Base-by-base conservation (phyloP, 345 rosid species). In the Hibiscus syriacus region DNA sequence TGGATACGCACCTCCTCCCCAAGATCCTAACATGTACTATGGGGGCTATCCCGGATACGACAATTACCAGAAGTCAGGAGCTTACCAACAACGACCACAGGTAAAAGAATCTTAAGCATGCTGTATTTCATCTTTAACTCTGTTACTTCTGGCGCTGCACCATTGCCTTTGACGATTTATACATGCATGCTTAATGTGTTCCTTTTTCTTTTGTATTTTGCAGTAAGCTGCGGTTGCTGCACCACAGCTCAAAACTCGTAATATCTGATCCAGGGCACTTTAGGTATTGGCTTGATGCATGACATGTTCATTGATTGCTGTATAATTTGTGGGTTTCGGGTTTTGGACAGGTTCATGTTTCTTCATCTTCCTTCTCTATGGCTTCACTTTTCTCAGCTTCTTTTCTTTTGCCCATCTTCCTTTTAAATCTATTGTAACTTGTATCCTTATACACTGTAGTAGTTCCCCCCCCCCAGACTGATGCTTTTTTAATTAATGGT, bases 11-110 rank as follows among this genome's bases (percentile, higher is more conserved):
- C 80, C 86, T 61, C 86, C 91, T 68, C 83, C 96, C 23, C 99
- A 89, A 78, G 91, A 93, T 67, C 94, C 98, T 36, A 87, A 77
- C 76, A 81, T 88, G 83, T 94, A 86, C 73, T 94, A 91, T 56
- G 95, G 96, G 29, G 91, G 97, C 63, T 89, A 88, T 77, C 81
- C 97, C 27, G 92, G 92, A 34, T 94, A 94, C 55, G 92, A 86
- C 29, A 86, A 49, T 49, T 49, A 49, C 53, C 53, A 49, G 53
- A 22, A 49, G 23, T 10, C 23, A 49, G 53, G 53, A 2, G 22
- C 53, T 48, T 48, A 48, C 53, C 53, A 48, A 1, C 49, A 14
- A 45, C 49, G 17, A 3, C 50, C n/a, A 45, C 50, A 45, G 50
- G 50, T 45, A 45, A 45, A 45, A 14, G 12, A n/a, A 20, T 4